phyloP scores from a whole-genome alignment of 768 basidiomycete species.

The Pholiota conissans region DNA sequence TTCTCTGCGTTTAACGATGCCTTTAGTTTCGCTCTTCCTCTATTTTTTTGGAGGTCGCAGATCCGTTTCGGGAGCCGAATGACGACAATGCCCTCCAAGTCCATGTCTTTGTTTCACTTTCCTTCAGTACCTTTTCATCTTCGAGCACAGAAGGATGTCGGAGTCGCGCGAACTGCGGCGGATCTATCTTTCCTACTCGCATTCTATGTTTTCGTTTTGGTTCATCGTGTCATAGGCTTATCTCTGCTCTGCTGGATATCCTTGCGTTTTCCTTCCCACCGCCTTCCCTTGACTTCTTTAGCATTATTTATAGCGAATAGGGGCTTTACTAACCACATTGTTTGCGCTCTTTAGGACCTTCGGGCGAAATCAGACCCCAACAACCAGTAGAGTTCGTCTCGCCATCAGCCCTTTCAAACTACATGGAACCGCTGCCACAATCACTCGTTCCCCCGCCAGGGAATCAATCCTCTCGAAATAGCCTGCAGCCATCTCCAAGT shows the following conservation, averaged over 20 bases:
- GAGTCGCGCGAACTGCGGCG: neutral
- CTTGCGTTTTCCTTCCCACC: neutral
- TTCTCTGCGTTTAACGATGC: too few relatives aligned
- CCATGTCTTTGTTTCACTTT: too few relatives aligned
- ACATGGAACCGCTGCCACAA: conserved; percentile 26
- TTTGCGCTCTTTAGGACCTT: conserved; percentile 44
- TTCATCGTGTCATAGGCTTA: neutral
- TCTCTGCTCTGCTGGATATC: neutral
- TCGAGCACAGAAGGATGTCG: too few relatives aligned
- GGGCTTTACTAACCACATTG: neutral
- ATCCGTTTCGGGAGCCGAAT: too few relatives aligned
- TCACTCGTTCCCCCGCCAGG: conserved; percentile 20
- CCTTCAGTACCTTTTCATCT: too few relatives aligned
- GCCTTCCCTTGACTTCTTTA: neutral
- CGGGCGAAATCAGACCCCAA: conserved; percentile 65
- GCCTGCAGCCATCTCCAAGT: conserved; percentile 7
- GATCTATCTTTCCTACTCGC: too few relatives aligned
- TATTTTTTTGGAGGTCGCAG: too few relatives aligned
- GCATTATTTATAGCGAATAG: neutral
- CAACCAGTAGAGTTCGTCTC: conserved; percentile 59
- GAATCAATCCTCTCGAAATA: conserved; percentile 5
- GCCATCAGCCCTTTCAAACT: conserved; percentile 22
- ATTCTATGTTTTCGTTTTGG: neutral
- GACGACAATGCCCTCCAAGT: too few relatives aligned
- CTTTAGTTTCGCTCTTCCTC: too few relatives aligned